Base-by-base conservation (phyloP, 441 rosid species). In the Hypseocharis bilobata region DNA sequence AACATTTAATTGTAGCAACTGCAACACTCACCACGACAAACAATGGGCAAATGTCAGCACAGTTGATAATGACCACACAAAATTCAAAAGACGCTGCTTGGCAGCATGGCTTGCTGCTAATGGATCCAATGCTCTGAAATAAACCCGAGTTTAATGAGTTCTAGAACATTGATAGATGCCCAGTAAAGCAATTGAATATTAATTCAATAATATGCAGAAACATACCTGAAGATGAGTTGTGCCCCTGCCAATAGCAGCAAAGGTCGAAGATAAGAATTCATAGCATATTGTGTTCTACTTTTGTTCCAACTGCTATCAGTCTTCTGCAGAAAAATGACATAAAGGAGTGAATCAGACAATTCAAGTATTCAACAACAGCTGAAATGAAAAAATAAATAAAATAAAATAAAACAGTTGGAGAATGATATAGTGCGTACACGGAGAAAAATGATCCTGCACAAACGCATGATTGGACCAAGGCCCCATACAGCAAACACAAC, bases 401-500 rank as follows among this genome's bases (percentile, higher is more conserved):
- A n/a, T n/a, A n/a, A n/a, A n/a, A n/a, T n/a, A n/a, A n/a, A 0
- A 52, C 2, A 13, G 6, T 10, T 58, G 49, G 61, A 67, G 44
- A 55, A 60, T 4, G 62, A 60, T n/a, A 66, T 19, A 66, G 69
- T 60, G 44, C 60, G 66, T 72, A 86, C 92, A 60, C 80, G 75
- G 23, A 79, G 75, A 69, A 83, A 66, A 69, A 76, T 65, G 70
- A 78, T 60, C 75, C 84, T 75, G 71, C 74, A 60, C 63, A 84
- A 61, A 63, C 67, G 77, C 55, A 83, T 58, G 62, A 86, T 85
- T 29, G 89, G 92, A 66, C 71, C 77, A 69, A 86, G 79, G 73
- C 86, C 87, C 87, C 87, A 86, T 56, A 78, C 76, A 64, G 85
- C 92, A 86, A 86, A 86, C 66, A 80, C 84, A 74, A 86, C 72